Conservation (phyloP, 257 asterid genomes). For the Scutellaria baicalensis region DNA sequence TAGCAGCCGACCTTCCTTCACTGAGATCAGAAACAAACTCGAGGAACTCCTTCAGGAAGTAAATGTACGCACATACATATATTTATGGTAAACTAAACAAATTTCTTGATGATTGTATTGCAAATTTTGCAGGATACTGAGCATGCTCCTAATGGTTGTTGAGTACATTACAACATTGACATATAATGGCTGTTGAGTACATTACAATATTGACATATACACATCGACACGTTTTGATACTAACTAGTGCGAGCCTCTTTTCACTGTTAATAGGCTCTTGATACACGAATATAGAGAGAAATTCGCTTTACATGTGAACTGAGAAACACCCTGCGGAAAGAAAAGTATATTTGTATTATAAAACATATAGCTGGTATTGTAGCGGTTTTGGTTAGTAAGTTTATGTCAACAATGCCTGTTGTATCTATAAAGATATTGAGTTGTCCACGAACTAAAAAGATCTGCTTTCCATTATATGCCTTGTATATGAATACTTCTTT, state of each 20-base stretch:
- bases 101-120: neutral
- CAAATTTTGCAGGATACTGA: constrained; percentile 32
- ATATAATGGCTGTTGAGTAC: constrained; percentile 27
- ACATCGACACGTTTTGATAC: constrained; percentile 21
- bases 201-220: neutral
- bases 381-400: constrained; percentile 27
- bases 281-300: constrained; percentile 12
- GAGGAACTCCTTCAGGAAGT: constrained; percentile 51
- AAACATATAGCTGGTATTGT: constrained; percentile 6
- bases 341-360: constrained; percentile 11
- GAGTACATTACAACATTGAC: constrained; percentile 1
- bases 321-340: neutral
- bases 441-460: neutral
- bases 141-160: constrained; percentile 30
- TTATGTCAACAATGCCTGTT: constrained; percentile 1
- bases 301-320: neutral
- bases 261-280: neutral
- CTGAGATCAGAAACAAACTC: constrained; percentile 55
- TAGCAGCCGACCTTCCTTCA: constrained; percentile 61
- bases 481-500: too few species aligned
- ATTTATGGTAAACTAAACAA: neutral
- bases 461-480: neutral
- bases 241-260: constrained; percentile 17
- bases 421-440: constrained; percentile 10
- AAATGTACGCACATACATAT: constrained; percentile 30